Evolutionary conservation across 1,284 basidiomycete genomes (phyloP), one percentile per base, ranked within the genome.

Genomic region (Meira miltonrushii): DNA sequence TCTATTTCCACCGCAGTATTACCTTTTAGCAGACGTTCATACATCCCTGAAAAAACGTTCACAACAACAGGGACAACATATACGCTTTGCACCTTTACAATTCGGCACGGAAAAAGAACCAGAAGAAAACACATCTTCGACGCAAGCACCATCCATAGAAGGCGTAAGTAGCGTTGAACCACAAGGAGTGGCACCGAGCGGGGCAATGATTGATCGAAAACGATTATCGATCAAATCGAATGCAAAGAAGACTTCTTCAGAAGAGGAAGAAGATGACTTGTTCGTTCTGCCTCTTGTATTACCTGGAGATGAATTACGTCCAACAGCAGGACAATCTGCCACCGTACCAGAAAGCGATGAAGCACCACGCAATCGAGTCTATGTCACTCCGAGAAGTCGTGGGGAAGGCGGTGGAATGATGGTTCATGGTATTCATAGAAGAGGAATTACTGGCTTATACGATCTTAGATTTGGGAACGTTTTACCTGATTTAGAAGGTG

Each of bases 1-100:
- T 1, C 59, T 74, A 48, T 73, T 69, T 57, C 72, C 72, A 5
- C 72, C 72, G 2, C 72, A 74, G 38, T 71, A 71, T 58, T 74
- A 74, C 58, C 28, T 48, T 58, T 57, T 39, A 60, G 60, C 59
- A 13, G 23, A 19, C 12, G 28, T 39, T 2, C 17, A 13, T n/a
- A 13, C 5, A 33, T 12, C n/a, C 25, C 8, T 25, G 12, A 6
- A 57, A 8, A 55, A 21, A n/a, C 10, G 55, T n/a, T 48, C n/a
- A 21, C n/a, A 46, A 19, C 9, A 8, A 54, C 8, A 28, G 12
- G 2, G 41, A 37, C n/a, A 47, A 28, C 13, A 23, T n/a, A 52
- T 41, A 37, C 46, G 23, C 0, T 21, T 37, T 52, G 1, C 25
- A 3, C 25, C 47, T 21, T 25, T 46, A 21, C 43, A 8, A 46